These are phyloP conservation scores for Suhomyces guaymorum DNA, from an alignment of 1,139 yeast genomes.

Conservation along the genomic window DNA sequence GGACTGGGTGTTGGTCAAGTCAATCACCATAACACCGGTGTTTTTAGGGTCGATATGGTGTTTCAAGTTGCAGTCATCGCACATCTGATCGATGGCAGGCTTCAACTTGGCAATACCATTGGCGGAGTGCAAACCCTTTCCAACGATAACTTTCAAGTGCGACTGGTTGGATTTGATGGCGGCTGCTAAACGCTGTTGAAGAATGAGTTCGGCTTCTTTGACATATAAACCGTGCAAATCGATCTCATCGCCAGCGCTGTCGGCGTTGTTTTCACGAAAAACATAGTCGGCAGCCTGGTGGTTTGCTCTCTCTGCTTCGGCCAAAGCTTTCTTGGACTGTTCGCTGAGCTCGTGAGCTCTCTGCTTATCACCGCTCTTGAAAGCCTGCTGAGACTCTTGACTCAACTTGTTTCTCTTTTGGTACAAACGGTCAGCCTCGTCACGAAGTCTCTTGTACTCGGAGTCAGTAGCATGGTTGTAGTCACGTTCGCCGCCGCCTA, in stretches of 20 bases:
- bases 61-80: constrained; percentile 61
- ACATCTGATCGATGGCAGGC: constrained; percentile 83
- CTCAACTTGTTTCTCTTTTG: constrained; percentile 57
- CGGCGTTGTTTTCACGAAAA: constrained; percentile 83
- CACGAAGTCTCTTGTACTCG: constrained; percentile 64
- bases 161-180: constrained; percentile 61
- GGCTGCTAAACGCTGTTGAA: constrained; percentile 72
- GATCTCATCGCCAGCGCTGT: constrained; percentile 79
- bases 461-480: constrained; percentile 74
- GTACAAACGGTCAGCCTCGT: constrained; percentile 68
- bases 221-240: constrained; percentile 92
- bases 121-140: constrained; percentile 88
- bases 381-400: constrained; percentile 75
- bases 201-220: constrained; percentile 79
- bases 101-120: constrained; percentile 82
- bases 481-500: constrained; percentile 47
- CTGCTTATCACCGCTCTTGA: constrained; percentile 67
- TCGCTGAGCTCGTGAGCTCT: constrained; percentile 74
- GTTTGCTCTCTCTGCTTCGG: constrained; percentile 68
- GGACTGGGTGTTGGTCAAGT: constrained; percentile 44
- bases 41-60: constrained; percentile 69
- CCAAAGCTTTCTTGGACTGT: constrained; percentile 59
- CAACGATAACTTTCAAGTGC: constrained; percentile 72
- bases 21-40: constrained; percentile 76
- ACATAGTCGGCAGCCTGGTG: constrained; percentile 88